phyloP scores from a whole-genome alignment of 2,329 filamentous ascomycete species.

The Alternaria triticina region DNA sequence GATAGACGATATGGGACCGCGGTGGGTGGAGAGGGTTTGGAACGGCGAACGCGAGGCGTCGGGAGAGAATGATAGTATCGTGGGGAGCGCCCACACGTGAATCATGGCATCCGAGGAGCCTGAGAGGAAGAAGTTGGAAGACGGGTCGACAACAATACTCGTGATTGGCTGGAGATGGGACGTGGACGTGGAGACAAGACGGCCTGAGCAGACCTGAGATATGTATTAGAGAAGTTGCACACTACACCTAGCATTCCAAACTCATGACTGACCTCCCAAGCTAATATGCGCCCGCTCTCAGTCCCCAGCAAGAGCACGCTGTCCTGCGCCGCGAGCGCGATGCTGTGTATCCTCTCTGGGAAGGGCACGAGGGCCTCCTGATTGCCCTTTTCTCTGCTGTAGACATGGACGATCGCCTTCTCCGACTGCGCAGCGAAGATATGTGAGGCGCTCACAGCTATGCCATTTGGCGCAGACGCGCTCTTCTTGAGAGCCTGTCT shows the following conservation, averaged over 20 bases:
- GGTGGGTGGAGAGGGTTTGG: slow-evolving; percentile 78
- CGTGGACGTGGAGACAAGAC: slow-evolving; percentile 76
- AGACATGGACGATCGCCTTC: slow-evolving; percentile 92
- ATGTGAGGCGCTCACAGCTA: slow-evolving; percentile 81
- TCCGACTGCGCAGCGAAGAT: slow-evolving; percentile 90
- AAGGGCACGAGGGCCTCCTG: slow-evolving; percentile 91
- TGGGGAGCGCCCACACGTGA: slow-evolving; percentile 86
- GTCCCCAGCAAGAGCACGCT: slow-evolving; percentile 79
- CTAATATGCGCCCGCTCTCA: slow-evolving; percentile 80
- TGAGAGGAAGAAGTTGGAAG: slow-evolving; percentile 75
- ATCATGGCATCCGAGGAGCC: slow-evolving; percentile 87
- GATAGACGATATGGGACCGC: slow-evolving; percentile 72
- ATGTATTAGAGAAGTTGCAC: slow-evolving; percentile 13
- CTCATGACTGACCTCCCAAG: slow-evolving; percentile 80
- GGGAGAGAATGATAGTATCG: slow-evolving; percentile 69
- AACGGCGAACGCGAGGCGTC: slow-evolving; percentile 69
- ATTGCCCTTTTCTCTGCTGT: slow-evolving; percentile 80
- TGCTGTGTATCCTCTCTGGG: slow-evolving; percentile 80
- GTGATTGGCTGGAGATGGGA: slow-evolving; percentile 83
- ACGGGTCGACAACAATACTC: slow-evolving; percentile 72
- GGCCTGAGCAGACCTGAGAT: slow-evolving; percentile 71
- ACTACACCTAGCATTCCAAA: background rate
- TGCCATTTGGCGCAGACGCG: slow-evolving; percentile 75
- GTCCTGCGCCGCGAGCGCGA: slow-evolving; percentile 72
- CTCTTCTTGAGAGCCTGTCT: slow-evolving; percentile 90